A percentile compares a stretch with the other conserved stretches of the same genome.
These are phyloP conservation scores for Boletus rex-veris DNA, from an alignment of 768 basidiomycete genomes.

Conservation along the genomic window DNA sequence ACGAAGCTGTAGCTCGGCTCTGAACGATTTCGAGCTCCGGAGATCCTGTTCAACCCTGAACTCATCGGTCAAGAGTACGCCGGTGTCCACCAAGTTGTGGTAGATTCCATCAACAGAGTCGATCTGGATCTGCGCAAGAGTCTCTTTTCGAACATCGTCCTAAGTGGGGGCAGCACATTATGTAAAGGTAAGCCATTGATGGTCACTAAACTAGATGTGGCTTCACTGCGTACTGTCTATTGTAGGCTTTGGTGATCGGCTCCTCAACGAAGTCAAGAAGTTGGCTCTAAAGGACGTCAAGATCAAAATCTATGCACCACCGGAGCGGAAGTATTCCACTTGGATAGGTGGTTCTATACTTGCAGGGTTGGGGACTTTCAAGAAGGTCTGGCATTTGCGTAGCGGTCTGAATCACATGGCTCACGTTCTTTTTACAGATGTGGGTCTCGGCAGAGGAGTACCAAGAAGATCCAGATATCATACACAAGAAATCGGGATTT, in stretches of 20 bases:
- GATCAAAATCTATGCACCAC: slow-evolving; percentile 98
- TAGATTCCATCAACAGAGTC: slow-evolving; percentile 96
- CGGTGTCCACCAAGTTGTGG: slow-evolving; percentile 96
- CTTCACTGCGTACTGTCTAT: slow-evolving; percentile 16
- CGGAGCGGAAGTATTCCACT: slow-evolving; percentile 97
- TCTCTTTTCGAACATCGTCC: slow-evolving; percentile 93
- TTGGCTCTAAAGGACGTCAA: slow-evolving; percentile 93
- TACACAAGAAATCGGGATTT: slow-evolving; percentile 92
- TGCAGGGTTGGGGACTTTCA: slow-evolving; percentile 94
- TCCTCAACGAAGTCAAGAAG: slow-evolving; percentile 96
- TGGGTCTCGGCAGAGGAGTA: slow-evolving; percentile 99
- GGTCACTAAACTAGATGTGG: slow-evolving; percentile 2
- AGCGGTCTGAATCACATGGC: not conserved
- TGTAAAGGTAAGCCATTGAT: slow-evolving; percentile 66
- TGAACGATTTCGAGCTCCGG: slow-evolving; percentile 95
- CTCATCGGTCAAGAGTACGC: slow-evolving; percentile 94
- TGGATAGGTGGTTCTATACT: slow-evolving; percentile 98
- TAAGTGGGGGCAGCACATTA: slow-evolving; percentile 94
- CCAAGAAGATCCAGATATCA: slow-evolving; percentile 98
- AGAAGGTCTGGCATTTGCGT: slow-evolving; percentile 59
- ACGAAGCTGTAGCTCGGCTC: slow-evolving; percentile 66
- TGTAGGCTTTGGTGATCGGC: slow-evolving; percentile 89
- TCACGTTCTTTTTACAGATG: slow-evolving; percentile 58
- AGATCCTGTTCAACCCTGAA: slow-evolving; percentile 97
- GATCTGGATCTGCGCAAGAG: slow-evolving; percentile 95